Evolutionary conservation across 2,329 filamentous ascomycete genomes (phyloP).

Genomic region (Lecanicillium sp.): DNA sequence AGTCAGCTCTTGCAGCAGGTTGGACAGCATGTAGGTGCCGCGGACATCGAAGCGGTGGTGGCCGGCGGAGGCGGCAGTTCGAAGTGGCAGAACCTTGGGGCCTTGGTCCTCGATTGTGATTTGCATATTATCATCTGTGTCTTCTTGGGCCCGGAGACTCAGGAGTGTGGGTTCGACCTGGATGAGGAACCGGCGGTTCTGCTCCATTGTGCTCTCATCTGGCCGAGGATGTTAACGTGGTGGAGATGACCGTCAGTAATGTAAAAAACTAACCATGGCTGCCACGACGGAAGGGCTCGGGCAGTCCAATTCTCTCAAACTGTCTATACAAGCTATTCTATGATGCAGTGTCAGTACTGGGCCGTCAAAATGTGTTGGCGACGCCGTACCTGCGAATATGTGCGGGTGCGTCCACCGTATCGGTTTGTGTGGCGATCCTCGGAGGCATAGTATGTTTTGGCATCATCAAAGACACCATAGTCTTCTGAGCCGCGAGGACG

Average conservation of each 20-base stretch:
- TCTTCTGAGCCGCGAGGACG: slow-evolving; percentile 32
- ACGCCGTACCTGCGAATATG: slow-evolving; percentile 45
- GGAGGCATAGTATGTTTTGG: slow-evolving; percentile 50
- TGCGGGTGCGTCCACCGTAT: slow-evolving; percentile 43
- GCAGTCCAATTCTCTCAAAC: slow-evolving; percentile 42
- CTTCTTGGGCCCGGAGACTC: slow-evolving; percentile 73
- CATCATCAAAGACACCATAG: slow-evolving; percentile 47
- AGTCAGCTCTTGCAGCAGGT: slow-evolving; percentile 88
- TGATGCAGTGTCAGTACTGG: slow-evolving; percentile 18
- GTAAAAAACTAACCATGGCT: slow-evolving; percentile 43
- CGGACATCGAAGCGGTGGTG: slow-evolving; percentile 84
- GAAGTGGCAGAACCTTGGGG: slow-evolving; percentile 80
- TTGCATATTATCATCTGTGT: slow-evolving; percentile 90
- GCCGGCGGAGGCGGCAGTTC: slow-evolving; percentile 79
- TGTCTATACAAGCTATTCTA: slow-evolving; percentile 48
- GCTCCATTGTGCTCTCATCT: slow-evolving; percentile 67
- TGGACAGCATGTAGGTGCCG: slow-evolving; percentile 95
- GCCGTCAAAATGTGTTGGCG: neutral
- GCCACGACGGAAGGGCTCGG: slow-evolving; percentile 49
- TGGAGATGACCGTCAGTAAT: slow-evolving; percentile 3
- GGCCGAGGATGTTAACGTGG: slow-evolving; percentile 2
- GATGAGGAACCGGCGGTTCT: slow-evolving; percentile 71
- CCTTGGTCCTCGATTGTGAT: slow-evolving; percentile 96
- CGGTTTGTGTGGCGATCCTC: slow-evolving; percentile 46
- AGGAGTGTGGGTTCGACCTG: slow-evolving; percentile 79